Percentiles rank a stretch among this genome's conserved stretches.
Evolutionary conservation across 2,329 filamentous ascomycete species (phyloP).

Genomic region (Aspergillus puulaauensis): DNA sequence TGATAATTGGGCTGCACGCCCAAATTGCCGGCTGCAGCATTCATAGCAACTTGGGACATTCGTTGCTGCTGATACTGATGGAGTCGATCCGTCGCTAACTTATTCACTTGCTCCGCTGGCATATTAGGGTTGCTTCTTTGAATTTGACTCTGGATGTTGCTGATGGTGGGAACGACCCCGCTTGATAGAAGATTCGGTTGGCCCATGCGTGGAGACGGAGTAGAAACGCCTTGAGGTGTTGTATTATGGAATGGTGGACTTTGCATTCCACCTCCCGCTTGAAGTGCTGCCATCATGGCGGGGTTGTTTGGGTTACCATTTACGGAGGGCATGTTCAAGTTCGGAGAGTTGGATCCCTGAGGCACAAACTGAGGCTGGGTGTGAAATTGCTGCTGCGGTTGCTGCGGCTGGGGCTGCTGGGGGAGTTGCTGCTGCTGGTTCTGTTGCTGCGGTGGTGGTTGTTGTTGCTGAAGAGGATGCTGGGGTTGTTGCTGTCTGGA

Average conservation of each 20-base stretch:
- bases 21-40: conserved; percentile 51
- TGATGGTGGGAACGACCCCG: conserved; percentile 56
- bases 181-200: conserved; percentile 53
- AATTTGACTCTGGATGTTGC: conserved; percentile 53
- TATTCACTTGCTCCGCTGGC: conserved; percentile 54
- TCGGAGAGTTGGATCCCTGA: conserved; percentile 47
- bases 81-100: conserved; percentile 53
- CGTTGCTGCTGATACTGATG: conserved; percentile 48
- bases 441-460: conserved; percentile 3
- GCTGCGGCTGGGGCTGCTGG: conserved; percentile 32
- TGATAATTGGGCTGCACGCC: conserved; percentile 42
- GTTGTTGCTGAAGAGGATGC: conserved; percentile 19
- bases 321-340: conserved; percentile 42
- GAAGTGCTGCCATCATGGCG: conserved; percentile 46
- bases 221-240: conserved; percentile 41
- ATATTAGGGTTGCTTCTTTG: conserved; percentile 52
- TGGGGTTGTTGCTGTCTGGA: conserved; percentile 43
- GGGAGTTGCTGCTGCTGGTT: conserved; percentile 19
- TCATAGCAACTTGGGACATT: conserved; percentile 54
- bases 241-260: conserved; percentile 45
- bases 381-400: conserved; percentile 34
- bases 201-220: conserved; percentile 48
- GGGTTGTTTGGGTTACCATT: conserved; percentile 42
- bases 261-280: conserved; percentile 42
- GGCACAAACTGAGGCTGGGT: conserved; percentile 41